Base-by-base conservation (phyloP, 129 eudicot species). In the Saposhnikovia divaricata region DNA sequence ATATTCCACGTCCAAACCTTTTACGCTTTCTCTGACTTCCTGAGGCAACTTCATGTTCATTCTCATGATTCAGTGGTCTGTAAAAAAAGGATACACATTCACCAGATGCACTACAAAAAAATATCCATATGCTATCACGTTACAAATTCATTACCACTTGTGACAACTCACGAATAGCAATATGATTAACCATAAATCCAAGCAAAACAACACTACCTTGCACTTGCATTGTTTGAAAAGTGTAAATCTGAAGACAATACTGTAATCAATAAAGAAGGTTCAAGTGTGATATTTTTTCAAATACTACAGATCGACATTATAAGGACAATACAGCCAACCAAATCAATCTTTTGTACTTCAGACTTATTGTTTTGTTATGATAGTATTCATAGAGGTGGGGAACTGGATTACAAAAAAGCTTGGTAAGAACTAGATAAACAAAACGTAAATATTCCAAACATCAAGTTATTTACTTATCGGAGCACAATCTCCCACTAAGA, bases 1-100 rank as follows among this genome's bases (percentile, higher is more conserved):
- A 37, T 39, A 12, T 21, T 42, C 16, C 73, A 50, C 65, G 31
- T 80, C 9, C 76, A 63, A 53, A 86, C 95, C 95, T 88, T 85
- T 84, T 87, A 18, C 86, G 90, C 77, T 83, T 88, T 81, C 81
- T 88, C 53, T 73, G 83, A 71, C 45, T 80, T 27, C 74, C 57
- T 74, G 47, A 51, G 72, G 65, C 57, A 65, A 72, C 75, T 53
- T 44, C 51, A 16, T 42, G 45, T 50, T 85, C 84, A 78, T 42
- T 57, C 72, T 73, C 53, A 61, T 53, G 53, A 38, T 45, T 76
- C 23, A 27, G 55, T 25, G 89, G 88, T 86, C 91, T 89, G 78
- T 15, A 12, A 11, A 77, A 39, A 70, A 76, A 74, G 28, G 37
- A 75, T n/a, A 28, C 15, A 14, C 6, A 75, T 48, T 75, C 61